Conservation (phyloP, 352 stramenopile genomes). For the Elongisporangium anandrum region DNA sequence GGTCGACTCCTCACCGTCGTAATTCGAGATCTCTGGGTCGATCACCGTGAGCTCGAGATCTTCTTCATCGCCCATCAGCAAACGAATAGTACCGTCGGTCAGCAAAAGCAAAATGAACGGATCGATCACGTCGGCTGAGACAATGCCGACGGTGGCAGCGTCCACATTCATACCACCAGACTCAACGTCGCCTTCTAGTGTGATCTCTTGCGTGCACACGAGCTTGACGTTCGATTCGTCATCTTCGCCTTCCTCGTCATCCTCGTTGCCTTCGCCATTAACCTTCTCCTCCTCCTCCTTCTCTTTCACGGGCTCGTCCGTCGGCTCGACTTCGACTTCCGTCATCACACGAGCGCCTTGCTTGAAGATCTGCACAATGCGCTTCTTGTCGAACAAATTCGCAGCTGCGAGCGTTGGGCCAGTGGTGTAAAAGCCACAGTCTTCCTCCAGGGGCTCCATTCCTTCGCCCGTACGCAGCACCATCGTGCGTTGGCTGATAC, state of each 20-base stretch:
- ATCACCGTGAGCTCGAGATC: slow-evolving; percentile 81
- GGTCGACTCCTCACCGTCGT: slow-evolving; percentile 24
- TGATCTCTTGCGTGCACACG: slow-evolving; percentile 82
- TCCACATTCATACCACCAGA: slow-evolving; percentile 83
- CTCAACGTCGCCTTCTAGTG: slow-evolving; percentile 74
- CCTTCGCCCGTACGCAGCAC: slow-evolving; percentile 80
- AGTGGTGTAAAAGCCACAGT: slow-evolving; percentile 82
- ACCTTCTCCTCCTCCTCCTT: slow-evolving; percentile 26
- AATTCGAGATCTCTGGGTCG: slow-evolving; percentile 47
- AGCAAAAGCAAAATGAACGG: slow-evolving; percentile 80
- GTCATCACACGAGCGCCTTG: slow-evolving; percentile 82
- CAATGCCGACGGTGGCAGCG: slow-evolving; percentile 61
- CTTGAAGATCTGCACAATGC: slow-evolving; percentile 86
- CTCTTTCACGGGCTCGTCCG: neutral
- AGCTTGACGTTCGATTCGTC: slow-evolving; percentile 60
- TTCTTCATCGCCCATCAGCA: slow-evolving; percentile 79
- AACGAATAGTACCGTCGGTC: slow-evolving; percentile 71
- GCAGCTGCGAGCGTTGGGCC: slow-evolving; percentile 70
- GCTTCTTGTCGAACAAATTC: slow-evolving; percentile 78
- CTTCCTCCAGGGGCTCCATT: slow-evolving; percentile 80
- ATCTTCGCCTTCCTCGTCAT: slow-evolving; percentile 48
- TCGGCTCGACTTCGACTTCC: slow-evolving; percentile 37
- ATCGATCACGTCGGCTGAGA: slow-evolving; percentile 81
- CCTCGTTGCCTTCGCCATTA: slow-evolving; percentile 21
- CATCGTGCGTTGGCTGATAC: slow-evolving; percentile 78